A percentile compares a stretch with the other conserved stretches of the same genome.
Conservation (phyloP, 2,329 filamentous ascomycete genomes). For the Saccharata proteae region DNA sequence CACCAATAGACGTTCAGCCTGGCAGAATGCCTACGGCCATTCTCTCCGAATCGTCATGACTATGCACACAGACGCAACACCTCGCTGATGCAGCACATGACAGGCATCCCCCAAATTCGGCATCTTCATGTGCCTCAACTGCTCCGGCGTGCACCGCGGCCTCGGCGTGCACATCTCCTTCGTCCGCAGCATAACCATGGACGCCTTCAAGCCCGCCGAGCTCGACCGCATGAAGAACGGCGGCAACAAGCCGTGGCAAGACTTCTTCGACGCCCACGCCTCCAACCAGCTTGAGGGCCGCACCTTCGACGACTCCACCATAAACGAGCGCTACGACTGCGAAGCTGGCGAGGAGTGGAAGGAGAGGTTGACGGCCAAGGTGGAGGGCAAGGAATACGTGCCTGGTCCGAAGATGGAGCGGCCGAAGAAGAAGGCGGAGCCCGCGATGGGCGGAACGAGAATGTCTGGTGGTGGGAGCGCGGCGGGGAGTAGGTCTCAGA, state of each 20-base stretch:
- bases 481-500: slow-evolving; percentile 25
- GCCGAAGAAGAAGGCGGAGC: slow-evolving; percentile 15
- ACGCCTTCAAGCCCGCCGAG: slow-evolving; percentile 88
- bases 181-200: slow-evolving; percentile 95
- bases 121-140: slow-evolving; percentile 95
- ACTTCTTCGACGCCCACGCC: slow-evolving; percentile 61
- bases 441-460: slow-evolving; percentile 22
- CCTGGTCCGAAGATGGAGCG: slow-evolving; percentile 49
- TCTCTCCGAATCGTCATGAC: slow-evolving; percentile 1
- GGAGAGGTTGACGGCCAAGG: slow-evolving; percentile 73
- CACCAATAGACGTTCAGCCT: slow-evolving; percentile 1
- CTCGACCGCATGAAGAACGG: slow-evolving; percentile 89
- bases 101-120: slow-evolving; percentile 85
- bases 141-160: slow-evolving; percentile 86
- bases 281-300: slow-evolving; percentile 32
- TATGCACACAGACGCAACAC: too few species aligned
- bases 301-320: slow-evolving; percentile 75
- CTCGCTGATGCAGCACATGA: slow-evolving; percentile 1
- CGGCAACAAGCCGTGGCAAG: slow-evolving; percentile 77
- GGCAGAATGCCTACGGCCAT: too few species aligned
- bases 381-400: slow-evolving; percentile 79
- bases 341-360: slow-evolving; percentile 94
- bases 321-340: slow-evolving; percentile 79
- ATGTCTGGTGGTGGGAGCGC: slow-evolving; percentile 19
- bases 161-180: slow-evolving; percentile 98